Evolutionary conservation across 192 early-diverging fungal species (phyloP).

Genomic region (Coemansia sp.): DNA sequence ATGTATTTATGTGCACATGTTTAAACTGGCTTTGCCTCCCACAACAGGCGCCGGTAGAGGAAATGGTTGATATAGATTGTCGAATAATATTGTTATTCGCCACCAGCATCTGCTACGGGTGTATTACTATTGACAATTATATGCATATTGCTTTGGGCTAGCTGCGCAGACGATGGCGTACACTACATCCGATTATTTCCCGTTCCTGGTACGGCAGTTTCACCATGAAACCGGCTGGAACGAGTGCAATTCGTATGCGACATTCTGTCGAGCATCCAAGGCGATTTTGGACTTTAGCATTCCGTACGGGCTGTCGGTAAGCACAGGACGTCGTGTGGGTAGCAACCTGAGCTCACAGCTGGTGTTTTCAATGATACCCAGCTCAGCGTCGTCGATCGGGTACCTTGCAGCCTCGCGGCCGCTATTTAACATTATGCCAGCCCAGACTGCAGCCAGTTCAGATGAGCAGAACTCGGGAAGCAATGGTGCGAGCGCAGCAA

Average conservation of each 20-base stretch:
- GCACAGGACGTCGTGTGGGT: conserved; percentile 52
- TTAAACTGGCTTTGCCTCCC: too few relatives aligned
- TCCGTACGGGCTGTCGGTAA: conserved; percentile 68
- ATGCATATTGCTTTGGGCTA: conserved; percentile 2
- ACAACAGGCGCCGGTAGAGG: too few relatives aligned
- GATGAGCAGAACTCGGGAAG: not conserved
- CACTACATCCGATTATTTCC: conserved; percentile 68
- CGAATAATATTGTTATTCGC: too few relatives aligned
- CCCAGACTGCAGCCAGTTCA: not conserved
- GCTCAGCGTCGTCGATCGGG: conserved; percentile 71
- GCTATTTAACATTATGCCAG: conserved; percentile 50
- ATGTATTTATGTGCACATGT: too few relatives aligned
- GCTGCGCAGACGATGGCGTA: conserved; percentile 22
- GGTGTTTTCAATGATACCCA: conserved; percentile 56
- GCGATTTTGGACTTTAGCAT: conserved; percentile 80
- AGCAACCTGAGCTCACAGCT: conserved; percentile 74
- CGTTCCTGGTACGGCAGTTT: conserved; percentile 75
- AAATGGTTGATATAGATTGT: too few relatives aligned
- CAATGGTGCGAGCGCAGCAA: not conserved
- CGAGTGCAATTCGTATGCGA: conserved; percentile 78
- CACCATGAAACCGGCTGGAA: conserved; percentile 74
- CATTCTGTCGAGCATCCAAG: conserved; percentile 65
- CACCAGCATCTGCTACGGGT: not conserved
- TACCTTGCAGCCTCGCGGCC: conserved; percentile 78
- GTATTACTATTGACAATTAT: not conserved